Percentiles rank a stretch among this genome's conserved stretches.
phyloP scores from a whole-genome alignment of 768 basidiomycete genomes.

The Gautieria morchelliformis region DNA sequence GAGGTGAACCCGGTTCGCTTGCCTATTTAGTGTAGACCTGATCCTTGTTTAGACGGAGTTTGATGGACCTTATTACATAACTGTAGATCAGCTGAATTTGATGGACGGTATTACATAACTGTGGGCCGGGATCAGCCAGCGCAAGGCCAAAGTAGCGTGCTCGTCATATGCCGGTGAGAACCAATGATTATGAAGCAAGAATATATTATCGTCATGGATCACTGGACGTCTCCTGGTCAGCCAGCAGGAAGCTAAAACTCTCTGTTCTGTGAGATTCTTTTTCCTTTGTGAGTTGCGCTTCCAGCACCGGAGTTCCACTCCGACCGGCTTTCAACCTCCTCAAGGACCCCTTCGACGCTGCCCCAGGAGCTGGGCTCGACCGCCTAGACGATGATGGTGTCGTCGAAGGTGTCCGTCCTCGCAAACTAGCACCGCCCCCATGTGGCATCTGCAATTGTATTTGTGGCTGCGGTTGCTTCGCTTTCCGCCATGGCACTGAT shows the following conservation, averaged over 20 bases:
- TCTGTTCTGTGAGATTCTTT: neutral
- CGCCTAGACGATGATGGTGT: slow-evolving; percentile 3
- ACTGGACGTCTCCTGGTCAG: neutral
- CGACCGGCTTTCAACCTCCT: neutral
- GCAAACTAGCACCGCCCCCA: neutral
- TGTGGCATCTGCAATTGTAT: neutral
- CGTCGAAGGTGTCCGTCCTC: neutral
- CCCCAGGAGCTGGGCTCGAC: slow-evolving; percentile 1
- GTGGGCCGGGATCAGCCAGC: too few relatives aligned
- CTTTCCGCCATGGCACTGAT: neutral
- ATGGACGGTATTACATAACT: too few relatives aligned
- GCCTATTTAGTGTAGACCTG: too few relatives aligned
- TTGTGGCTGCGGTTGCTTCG: neutral
- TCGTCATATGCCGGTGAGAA: too few relatives aligned
- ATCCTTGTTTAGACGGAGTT: too few relatives aligned
- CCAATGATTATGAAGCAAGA: neutral
- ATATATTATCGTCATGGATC: neutral
- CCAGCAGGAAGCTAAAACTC: neutral
- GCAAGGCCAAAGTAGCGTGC: too few relatives aligned
- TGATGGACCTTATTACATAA: too few relatives aligned
- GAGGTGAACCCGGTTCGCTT: too few relatives aligned
- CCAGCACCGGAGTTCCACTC: neutral
- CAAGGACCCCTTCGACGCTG: neutral
- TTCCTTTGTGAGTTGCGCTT: neutral
- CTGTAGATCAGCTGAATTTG: too few relatives aligned